Base-by-base conservation (phyloP, 179 eudicot species). In the Beta macrorhiza region DNA sequence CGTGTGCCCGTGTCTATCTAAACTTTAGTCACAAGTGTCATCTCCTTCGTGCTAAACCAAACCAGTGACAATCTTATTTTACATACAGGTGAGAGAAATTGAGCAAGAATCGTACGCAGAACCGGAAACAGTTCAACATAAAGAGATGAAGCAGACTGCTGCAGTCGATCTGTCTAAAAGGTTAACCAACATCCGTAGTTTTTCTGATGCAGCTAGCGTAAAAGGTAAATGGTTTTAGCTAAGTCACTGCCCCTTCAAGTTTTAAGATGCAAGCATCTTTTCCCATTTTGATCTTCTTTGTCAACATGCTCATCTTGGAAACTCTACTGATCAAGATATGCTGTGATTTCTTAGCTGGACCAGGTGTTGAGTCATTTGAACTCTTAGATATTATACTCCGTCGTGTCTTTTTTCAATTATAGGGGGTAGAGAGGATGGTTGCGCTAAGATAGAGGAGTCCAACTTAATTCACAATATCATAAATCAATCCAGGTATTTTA, bases 141-240 rank as follows among this genome's bases (percentile, higher is more conserved):
- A 85, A 86, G 98, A 89, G 49, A 84, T 85, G 59, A 95, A 88
- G 84, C 98, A 93, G 82, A 88, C 97, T 69, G 92, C 95, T 83
- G 99, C 97, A 53, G 83, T 88, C 61, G 95, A 91, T 84, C 89
- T 95, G 32, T 88, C 92, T 19, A 89, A 93, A 64, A 89, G 97
- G 88, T 79, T 95, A 83, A 92, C 87, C 52, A 84, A 91, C 84
- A 51, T 84, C 51, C 95, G 89, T 32, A 81, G 93, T 1, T 74
- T 82, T 85, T 86, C 95, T 51, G 98, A 93, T 87, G 76, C 93
- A 75, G 89, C 90, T 72, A 91, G 86, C 84, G 14, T 82, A 11
- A 95, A 89, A 91, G 99, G 99, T 93, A 64, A 72, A 62, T 53
- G 42, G 4, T 5, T 7, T 25, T 45, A 63, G 44, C 6, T 61